These are phyloP conservation scores for Barnettozyma botsteinii DNA, from an alignment of 805 yeast species.

Conservation along the genomic window DNA sequence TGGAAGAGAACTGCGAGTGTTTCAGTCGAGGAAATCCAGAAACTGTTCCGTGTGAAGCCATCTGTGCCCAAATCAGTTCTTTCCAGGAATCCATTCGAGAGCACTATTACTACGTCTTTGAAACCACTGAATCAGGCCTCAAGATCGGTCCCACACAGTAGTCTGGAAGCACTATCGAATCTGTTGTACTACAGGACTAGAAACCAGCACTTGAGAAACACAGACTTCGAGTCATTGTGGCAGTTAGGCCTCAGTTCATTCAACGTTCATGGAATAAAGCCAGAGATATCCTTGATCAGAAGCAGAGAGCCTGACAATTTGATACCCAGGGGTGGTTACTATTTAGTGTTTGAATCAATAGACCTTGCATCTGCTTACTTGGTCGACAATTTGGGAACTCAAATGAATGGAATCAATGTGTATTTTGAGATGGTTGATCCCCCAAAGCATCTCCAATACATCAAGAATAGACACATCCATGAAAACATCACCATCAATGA, in stretches of 20 bases:
- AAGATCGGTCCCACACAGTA: not conserved
- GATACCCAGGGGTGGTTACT: constrained; percentile 43
- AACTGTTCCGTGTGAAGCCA: not conserved
- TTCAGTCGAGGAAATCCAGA: not conserved
- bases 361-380: constrained; percentile 47
- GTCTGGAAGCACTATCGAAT: constrained; percentile 20
- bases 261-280: constrained; percentile 23
- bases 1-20: not conserved
- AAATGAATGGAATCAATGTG: constrained; percentile 45
- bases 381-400: constrained; percentile 42
- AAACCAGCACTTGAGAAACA: constrained; percentile 31
- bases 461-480: constrained; percentile 1
- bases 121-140: constrained; percentile 3
- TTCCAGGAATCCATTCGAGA: too few relatives aligned
- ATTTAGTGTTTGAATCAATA: constrained; percentile 42
- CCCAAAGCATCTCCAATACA: constrained; percentile 2
- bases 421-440: constrained; percentile 40
- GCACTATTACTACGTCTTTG: too few relatives aligned
- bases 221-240: constrained; percentile 37
- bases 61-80: not conserved
- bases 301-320: constrained; percentile 44
- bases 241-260: constrained; percentile 26
- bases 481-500: not conserved
- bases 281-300: constrained; percentile 38
- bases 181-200: constrained; percentile 35